Evolutionary conservation across 441 rosid species (phyloP), one percentile per base, ranked within the genome.

Genomic region (Gossypium gossypioides): DNA sequence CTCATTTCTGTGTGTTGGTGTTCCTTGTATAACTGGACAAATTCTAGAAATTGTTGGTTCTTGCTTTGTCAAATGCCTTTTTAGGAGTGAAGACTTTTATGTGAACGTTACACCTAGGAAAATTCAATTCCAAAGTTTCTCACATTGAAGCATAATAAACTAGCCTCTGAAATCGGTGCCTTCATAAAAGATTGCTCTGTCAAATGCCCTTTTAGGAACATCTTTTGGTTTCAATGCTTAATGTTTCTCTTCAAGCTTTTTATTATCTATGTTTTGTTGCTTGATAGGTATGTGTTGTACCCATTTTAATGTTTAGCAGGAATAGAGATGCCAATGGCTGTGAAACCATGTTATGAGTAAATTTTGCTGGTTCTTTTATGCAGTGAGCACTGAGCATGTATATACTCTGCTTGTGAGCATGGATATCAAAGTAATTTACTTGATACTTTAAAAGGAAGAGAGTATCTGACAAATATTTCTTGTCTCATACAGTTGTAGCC

Each of bases 131-230:
- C 15, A 19, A 22, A 42, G 22, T 66, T 74, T 63, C 54, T 21
- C 65, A 48, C 54, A 9, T 13, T 58, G 65, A 8, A 0, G 68
- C 22, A 60, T 59, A n/a, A 46, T 42, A 64, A 63, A 46, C 44
- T 42, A 68, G 37, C 58, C 67, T 48, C 22, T 73, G 44, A 65
- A 48, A 7, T 74, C 13, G 71, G 66, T 51, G 62, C 27, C 72
- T 32, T 68, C 68, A 57, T 13, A 37, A 15, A 61, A 60, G 42
- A 55, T 57, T 42, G 40, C 21, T 73, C 34, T 57, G 55, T 7
- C 25, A 64, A 57, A 62, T 32, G 24, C 37, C 42, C 18, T 62
- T 34, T 25, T 16, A 37, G 51, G 15, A 10, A 22, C 29, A 21
- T 54, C 72, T 52, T 32, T 3, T 69, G 29, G 15, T 10, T 32